Base-by-base conservation (phyloP, 2,329 filamentous ascomycete genomes). In the Fusarium sp. region DNA sequence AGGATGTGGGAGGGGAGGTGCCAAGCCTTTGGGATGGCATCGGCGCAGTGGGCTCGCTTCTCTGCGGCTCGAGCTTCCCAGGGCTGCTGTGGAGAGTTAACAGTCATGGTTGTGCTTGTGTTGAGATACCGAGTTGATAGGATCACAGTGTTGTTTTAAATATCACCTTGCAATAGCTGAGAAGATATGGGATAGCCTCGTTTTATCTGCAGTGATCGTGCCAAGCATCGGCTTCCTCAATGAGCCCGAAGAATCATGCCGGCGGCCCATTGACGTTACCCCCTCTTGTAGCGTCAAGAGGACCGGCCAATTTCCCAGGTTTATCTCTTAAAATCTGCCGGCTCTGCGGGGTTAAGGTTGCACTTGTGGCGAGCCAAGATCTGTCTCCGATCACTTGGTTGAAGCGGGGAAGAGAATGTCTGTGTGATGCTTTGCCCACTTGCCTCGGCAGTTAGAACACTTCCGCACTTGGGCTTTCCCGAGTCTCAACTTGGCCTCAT, bases 21-120 rank as follows among this genome's bases (percentile, higher is more conserved):
- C 73, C 73, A 76, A 1, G 52, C 18, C 20, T 45, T 50, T 13
- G 73, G 73, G 34, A 74, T 74, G 9, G 31, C 37, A 14, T 56
- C 38, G 2, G 37, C 27, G 5, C 64, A 68, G 7, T 40, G 37
- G n/a, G 59, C 57, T 2, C 61, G 66, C n/a, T 70, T 70, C 4
- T 61, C 58, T 2, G 63, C 67, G 5, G 52, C 66, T n/a, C n/a
- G 35, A 2, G 13, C 4, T 27, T 67, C 64, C 64, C 64, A 67
- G 1, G 42, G 4, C 2, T n/a, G n/a, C n/a, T 22, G 42, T 24
- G 22, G 20, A 8, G 42, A 3, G 42, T 47, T 16, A 4, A 24
- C 10, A 24, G 42, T 24, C 42, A 47, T 47, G 22, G 14, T 14
- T 47, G 14, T 18, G 8, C 14, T 47, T 16, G 22, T 2, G 42